phyloP scores from a whole-genome alignment of 495 filamentous ascomycete species.

The Hypoxylon fuscum region DNA sequence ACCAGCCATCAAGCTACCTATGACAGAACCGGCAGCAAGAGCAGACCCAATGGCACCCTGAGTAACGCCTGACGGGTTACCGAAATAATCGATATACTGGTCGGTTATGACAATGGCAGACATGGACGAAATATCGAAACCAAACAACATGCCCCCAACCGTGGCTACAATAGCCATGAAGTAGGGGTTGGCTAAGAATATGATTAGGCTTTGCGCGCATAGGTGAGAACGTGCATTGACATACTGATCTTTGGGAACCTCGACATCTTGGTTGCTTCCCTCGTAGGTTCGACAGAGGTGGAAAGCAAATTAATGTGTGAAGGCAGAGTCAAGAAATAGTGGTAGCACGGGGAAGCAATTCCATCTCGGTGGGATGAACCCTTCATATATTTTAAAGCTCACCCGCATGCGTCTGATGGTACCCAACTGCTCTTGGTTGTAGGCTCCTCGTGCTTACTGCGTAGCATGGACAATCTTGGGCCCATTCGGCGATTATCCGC shows the following conservation, averaged over 20 bases:
- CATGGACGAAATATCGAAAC: slow-evolving; percentile 77
- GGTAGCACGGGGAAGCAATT: slow-evolving; percentile 9
- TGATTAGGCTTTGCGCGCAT: slow-evolving; percentile 33
- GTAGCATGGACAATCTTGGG: slow-evolving; percentile 31
- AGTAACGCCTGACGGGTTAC: slow-evolving; percentile 67
- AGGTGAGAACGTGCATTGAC: slow-evolving; percentile 4
- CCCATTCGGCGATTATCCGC: slow-evolving; percentile 35
- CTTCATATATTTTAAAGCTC: slow-evolving; percentile 41
- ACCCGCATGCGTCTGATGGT: slow-evolving; percentile 32
- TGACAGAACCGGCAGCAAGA: slow-evolving; percentile 72
- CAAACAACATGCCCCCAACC: slow-evolving; percentile 68
- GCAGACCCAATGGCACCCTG: slow-evolving; percentile 74
- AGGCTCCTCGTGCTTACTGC: slow-evolving; percentile 17
- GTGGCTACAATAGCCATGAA: slow-evolving; percentile 71
- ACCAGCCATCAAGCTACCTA: slow-evolving; percentile 70
- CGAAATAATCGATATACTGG: slow-evolving; percentile 74
- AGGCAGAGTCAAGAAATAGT: slow-evolving; percentile 12
- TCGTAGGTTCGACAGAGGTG: slow-evolving; percentile 8
- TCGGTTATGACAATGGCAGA: slow-evolving; percentile 74
- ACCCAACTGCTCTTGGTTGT: slow-evolving; percentile 17
- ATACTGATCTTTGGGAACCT: slow-evolving; percentile 45
- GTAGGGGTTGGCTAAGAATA: slow-evolving; percentile 60
- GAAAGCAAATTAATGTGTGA: slow-evolving; percentile 19
- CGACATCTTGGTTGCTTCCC: slow-evolving; percentile 40
- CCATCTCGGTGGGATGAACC: slow-evolving; percentile 23